These are phyloP conservation scores for Ceratocystis cubensis DNA, from an alignment of 2,329 filamentous ascomycete species.

Conservation along the genomic window DNA sequence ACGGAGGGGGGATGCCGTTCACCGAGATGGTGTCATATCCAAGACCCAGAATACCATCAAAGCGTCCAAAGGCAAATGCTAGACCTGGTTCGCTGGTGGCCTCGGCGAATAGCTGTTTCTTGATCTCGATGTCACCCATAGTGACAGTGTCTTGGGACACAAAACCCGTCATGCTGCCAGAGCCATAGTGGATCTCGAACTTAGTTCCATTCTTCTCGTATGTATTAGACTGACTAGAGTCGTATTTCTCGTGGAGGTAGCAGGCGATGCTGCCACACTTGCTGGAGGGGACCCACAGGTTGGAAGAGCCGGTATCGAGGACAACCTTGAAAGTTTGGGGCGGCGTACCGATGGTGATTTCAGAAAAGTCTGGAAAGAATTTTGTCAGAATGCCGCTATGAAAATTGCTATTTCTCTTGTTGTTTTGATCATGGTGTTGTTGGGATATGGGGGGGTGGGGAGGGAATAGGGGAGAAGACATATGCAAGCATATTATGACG, in stretches of 20 bases:
- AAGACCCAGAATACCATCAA: slow-evolving; percentile 91
- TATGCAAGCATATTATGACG: background rate
- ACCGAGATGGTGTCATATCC: slow-evolving; percentile 96
- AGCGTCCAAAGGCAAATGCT: slow-evolving; percentile 93
- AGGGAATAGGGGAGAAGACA: no score
- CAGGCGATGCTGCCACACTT: slow-evolving; percentile 92
- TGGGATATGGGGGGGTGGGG: no score
- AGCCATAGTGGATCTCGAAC: slow-evolving; percentile 93
- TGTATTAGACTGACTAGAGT: slow-evolving; percentile 74
- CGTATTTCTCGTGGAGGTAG: slow-evolving; percentile 95
- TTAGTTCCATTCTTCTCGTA: slow-evolving; percentile 88
- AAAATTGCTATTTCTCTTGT: no score
- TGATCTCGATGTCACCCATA: slow-evolving; percentile 80
- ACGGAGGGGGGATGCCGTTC: slow-evolving; percentile 85
- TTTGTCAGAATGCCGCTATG: no score
- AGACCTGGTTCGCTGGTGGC: slow-evolving; percentile 90
- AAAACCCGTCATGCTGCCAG: slow-evolving; percentile 84
- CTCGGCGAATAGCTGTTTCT: slow-evolving; percentile 90
- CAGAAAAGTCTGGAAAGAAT: slow-evolving; percentile 66
- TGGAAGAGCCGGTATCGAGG: slow-evolving; percentile 95
- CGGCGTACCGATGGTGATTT: slow-evolving; percentile 84
- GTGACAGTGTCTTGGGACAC: slow-evolving; percentile 76
- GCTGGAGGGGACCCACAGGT: slow-evolving; percentile 91
- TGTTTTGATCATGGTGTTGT: no score
- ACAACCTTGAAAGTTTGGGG: slow-evolving; percentile 97